These are phyloP conservation scores for Cercospora brassicicola DNA, from an alignment of 2,329 filamentous ascomycete genomes.

Conservation along the genomic window DNA sequence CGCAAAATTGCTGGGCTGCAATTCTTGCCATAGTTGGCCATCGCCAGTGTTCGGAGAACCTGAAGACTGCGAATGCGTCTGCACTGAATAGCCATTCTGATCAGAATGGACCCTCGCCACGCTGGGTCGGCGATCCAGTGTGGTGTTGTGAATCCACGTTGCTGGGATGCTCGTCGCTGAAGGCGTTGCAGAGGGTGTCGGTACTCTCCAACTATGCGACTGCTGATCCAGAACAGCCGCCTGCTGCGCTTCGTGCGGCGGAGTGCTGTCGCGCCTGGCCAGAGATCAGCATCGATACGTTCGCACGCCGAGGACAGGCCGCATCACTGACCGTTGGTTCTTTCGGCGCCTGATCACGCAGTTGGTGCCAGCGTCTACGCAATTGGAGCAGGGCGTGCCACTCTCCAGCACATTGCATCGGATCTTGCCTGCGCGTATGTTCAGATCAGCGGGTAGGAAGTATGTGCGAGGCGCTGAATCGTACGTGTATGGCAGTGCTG, in stretches of 20 bases:
- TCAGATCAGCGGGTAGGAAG: not conserved
- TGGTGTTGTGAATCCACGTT: conserved; percentile 12
- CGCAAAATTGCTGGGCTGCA: conserved; percentile 17
- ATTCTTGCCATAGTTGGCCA: conserved; percentile 21
- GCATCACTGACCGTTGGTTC: conserved; percentile 23
- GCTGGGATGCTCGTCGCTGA: conserved; percentile 8
- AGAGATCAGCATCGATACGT: conserved; percentile 10
- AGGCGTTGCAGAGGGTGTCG: conserved; percentile 18
- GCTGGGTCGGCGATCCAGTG: conserved; percentile 15
- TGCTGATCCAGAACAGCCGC: conserved; percentile 23
- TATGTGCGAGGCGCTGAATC: not conserved
- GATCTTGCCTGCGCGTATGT: conserved; percentile 16
- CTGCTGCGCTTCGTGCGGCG: conserved; percentile 23
- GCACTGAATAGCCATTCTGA: conserved; percentile 19
- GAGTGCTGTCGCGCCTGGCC: conserved; percentile 27
- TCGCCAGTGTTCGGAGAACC: conserved; percentile 24
- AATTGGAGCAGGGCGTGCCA: conserved; percentile 28
- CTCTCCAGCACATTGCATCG: conserved; percentile 27
- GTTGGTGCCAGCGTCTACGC: conserved; percentile 24
- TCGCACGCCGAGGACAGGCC: not conserved
- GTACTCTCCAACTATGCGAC: conserved; percentile 27
- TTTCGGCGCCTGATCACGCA: conserved; percentile 27
- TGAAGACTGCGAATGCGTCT: conserved; percentile 26
- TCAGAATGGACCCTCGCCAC: conserved; percentile 15
- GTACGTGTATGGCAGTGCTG: conserved; percentile 27